Conservation (phyloP, 2,329 filamentous ascomycete genomes). For the Pseudopyrenochaeta lycopersici region DNA sequence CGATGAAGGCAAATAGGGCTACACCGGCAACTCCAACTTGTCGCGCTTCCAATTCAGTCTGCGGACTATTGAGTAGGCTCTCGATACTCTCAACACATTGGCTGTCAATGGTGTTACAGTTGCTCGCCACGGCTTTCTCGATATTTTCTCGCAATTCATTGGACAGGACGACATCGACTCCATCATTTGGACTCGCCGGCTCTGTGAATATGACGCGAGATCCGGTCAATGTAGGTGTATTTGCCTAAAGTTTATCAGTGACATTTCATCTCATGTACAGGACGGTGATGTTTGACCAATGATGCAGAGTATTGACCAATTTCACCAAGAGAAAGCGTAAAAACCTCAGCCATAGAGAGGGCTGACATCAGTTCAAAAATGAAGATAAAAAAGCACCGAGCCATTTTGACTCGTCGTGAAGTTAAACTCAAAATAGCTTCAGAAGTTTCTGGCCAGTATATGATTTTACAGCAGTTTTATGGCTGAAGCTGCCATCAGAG, state of each 20-base stretch:
- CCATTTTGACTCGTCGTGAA: background rate
- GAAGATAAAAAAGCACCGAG: background rate
- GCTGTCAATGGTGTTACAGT: constrained; percentile 1
- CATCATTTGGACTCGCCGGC: background rate
- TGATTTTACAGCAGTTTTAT: background rate
- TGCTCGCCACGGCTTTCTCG: background rate
- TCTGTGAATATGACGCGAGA: constrained; percentile 4
- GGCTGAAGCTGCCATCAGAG: background rate
- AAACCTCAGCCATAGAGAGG: background rate
- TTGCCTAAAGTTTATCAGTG: background rate
- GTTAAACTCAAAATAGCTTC: background rate
- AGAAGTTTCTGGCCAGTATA: background rate
- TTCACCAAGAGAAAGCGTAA: constrained; percentile 3
- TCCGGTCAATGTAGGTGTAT: constrained; percentile 6
- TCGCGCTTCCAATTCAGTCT: constrained; percentile 4
- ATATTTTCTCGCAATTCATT: constrained; percentile 3
- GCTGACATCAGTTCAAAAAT: background rate
- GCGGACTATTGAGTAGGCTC: background rate
- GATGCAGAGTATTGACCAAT: constrained; percentile 2
- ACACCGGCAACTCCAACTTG: background rate
- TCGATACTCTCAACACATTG: constrained; percentile 6
- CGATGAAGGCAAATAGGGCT: background rate
- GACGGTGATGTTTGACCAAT: background rate
- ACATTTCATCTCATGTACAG: background rate
- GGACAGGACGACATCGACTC: constrained; percentile 8